Evolutionary conservation across 192 early-diverging fungal genomes (phyloP), one percentile per base, ranked within the genome.

Genomic region (Spizellomyces sp.): DNA sequence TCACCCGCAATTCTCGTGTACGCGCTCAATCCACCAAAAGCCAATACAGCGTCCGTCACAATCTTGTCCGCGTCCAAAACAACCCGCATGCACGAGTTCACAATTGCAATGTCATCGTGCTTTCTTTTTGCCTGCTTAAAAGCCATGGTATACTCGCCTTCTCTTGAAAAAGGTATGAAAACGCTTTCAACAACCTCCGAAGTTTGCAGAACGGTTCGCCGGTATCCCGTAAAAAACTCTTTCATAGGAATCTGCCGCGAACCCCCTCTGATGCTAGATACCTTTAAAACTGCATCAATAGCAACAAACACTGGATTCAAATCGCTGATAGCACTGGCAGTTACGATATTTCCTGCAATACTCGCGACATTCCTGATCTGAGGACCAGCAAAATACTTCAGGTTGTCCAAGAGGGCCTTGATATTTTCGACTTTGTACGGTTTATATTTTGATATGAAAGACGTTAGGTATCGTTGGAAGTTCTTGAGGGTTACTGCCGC

Each of bases 91-190:
- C 86, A 89, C 57, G 91, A 86, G 22, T 92, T 94, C 61, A 92
- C 93, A 73, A 94, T 94, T 12, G 94, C 90, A 67, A 94, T 94
- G 74, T 93, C 92, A 74, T 93, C 93, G 77, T 93, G 90, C 77
- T 88, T 89, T 76, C 94, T 83, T 77, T 93, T 92, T 62, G 94
- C 88, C 81, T 94, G 93, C 82, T 94, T 94, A 84, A 88, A 95
- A 8, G 90, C 90, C 43, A 83, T 75, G 12, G 89, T 84, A 60
- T 84, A 85, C 75, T 94, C 89, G 56, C 83, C 72, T 46, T 66
- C 50, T 5, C 54, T 56, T 50, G 82, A 86, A 69, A 88, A 85
- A 42, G 93, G 92, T 70, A 95, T 82, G 48, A 78, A 79, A 75
- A 60, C 15, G 48, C 45, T 47, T 22, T 63, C 60, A 17, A 94